Conservation (phyloP, 345 rosid species). For the Brassica nigra region DNA sequence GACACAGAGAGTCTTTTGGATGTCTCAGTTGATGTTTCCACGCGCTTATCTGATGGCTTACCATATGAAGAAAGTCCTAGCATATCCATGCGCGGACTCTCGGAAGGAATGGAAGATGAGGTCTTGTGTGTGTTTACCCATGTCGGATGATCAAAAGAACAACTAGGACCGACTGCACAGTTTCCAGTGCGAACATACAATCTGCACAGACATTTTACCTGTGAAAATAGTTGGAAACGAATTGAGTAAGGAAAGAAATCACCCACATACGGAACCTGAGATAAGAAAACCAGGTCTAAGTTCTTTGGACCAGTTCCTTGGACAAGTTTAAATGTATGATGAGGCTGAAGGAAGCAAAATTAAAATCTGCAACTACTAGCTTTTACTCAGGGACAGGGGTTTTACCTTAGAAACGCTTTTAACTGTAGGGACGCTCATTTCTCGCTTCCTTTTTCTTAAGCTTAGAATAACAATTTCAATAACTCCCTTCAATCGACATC, state of each 20-base stretch:
- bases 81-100: background rate
- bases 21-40: background rate
- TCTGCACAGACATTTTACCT: background rate
- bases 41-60: background rate
- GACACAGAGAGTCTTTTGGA: background rate
- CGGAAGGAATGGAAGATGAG: background rate
- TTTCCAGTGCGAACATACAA: background rate
- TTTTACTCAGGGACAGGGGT: background rate
- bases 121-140: background rate
- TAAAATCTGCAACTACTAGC: background rate
- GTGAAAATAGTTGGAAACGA: background rate
- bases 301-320: background rate
- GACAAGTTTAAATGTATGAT: background rate
- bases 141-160: background rate
- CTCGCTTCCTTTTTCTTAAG: conserved; percentile 22
- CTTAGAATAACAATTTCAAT: conserved; percentile 5
- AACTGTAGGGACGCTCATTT: background rate
- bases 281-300: background rate
- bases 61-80: background rate
- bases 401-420: conserved; percentile 2
- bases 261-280: background rate
- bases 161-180: background rate
- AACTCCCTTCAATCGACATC: background rate
- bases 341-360: background rate
- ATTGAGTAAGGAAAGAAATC: background rate